Evolutionary conservation across 176 grass and related monocot genomes (phyloP).

Genomic region (Tuctoria greenei): DNA sequence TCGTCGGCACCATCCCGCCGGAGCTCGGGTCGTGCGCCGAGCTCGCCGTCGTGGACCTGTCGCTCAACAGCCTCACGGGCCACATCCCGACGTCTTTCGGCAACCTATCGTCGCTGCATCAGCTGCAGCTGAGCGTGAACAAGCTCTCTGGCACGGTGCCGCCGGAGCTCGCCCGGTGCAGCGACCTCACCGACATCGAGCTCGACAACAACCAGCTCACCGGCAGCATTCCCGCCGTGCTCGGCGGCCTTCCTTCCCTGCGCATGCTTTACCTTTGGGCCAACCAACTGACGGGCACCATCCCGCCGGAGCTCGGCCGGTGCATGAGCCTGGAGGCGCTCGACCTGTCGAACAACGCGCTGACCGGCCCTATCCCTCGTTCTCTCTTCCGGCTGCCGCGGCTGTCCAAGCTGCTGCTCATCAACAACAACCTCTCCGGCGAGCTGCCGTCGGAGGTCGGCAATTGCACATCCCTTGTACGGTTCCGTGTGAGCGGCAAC

Average conservation of each 20-base stretch:
- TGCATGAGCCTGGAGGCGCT: slow-evolving; percentile 69
- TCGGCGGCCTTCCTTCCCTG: slow-evolving; percentile 47
- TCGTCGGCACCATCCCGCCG: slow-evolving; percentile 72
- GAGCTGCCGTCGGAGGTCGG: slow-evolving; percentile 54
- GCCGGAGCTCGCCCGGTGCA: slow-evolving; percentile 55
- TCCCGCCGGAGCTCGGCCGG: slow-evolving; percentile 64
- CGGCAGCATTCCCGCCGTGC: slow-evolving; percentile 46
- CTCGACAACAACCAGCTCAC: slow-evolving; percentile 84
- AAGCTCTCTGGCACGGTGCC: slow-evolving; percentile 66
- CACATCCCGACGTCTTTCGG: slow-evolving; percentile 69
- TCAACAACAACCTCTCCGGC: slow-evolving; percentile 60
- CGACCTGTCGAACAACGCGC: slow-evolving; percentile 64
- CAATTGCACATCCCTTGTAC: slow-evolving; percentile 57
- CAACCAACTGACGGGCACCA: slow-evolving; percentile 60
- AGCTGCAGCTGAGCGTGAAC: slow-evolving; percentile 81
- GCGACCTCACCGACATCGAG: slow-evolving; percentile 78
- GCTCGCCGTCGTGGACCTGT: slow-evolving; percentile 64
- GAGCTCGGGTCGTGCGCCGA: slow-evolving; percentile 53
- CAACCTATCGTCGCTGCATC: slow-evolving; percentile 44
- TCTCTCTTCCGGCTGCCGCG: slow-evolving; percentile 44
- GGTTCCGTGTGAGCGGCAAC: slow-evolving; percentile 61
- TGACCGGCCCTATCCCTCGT: slow-evolving; percentile 48
- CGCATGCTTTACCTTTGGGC: slow-evolving; percentile 75
- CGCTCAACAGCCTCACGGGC: slow-evolving; percentile 68
- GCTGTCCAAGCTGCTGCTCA: slow-evolving; percentile 58